Conservation (phyloP, 257 asterid genomes). For the Nicotiana otophora region DNA sequence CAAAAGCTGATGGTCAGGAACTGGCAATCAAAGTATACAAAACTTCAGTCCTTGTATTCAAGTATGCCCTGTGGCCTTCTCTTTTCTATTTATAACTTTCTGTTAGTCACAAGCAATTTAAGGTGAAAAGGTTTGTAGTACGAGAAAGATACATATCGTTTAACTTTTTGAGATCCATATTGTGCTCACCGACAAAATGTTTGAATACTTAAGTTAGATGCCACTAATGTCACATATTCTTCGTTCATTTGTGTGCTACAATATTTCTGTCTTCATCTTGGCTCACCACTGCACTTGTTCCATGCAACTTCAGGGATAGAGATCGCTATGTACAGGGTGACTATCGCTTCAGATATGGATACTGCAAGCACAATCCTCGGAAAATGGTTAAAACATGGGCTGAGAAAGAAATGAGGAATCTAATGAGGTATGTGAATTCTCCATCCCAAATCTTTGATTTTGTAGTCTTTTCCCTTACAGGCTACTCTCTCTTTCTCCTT, state of each 20-base stretch:
- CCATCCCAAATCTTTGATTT: neutral
- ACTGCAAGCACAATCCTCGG: constrained; percentile 94
- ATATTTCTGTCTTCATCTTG: neutral
- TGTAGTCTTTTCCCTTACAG: neutral
- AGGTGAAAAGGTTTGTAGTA: neutral
- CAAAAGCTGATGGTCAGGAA: constrained; percentile 79
- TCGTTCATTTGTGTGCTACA: neutral
- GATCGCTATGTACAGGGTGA: constrained; percentile 98
- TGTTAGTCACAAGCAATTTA: neutral
- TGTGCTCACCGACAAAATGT: neutral
- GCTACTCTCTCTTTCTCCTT: neutral
- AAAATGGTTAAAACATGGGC: constrained; percentile 99
- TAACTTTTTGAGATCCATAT: neutral
- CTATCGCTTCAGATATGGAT: constrained; percentile 80
- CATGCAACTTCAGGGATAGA: constrained; percentile 67
- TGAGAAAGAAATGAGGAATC: constrained; percentile 98
- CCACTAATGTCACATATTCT: neutral
- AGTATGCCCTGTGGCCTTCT: constrained; percentile 42
- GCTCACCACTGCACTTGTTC: neutral
- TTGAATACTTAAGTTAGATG: neutral
- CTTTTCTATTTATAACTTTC: constrained; percentile 3
- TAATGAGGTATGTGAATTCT: constrained; percentile 55
- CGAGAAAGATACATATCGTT: neutral
- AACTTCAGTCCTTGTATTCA: constrained; percentile 89
- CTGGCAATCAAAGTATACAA: constrained; percentile 90